Conservation (phyloP, 2,329 filamentous ascomycete genomes). For the Penicillium sp. region DNA sequence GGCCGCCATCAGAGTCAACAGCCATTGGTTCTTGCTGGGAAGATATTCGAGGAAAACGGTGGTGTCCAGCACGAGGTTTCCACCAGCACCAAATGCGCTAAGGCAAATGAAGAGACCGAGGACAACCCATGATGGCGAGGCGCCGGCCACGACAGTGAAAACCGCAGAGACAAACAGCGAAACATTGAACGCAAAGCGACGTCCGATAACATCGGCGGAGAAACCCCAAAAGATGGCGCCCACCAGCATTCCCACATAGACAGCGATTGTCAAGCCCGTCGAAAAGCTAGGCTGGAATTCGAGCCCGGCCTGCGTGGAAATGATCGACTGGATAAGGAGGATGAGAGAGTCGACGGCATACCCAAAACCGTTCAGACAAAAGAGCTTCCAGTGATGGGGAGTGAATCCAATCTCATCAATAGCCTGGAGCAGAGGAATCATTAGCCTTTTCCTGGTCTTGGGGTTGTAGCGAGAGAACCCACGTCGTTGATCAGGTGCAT, state of each 20-base stretch:
- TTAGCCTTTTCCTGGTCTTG: neutral
- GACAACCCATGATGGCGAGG: conserved; percentile 65
- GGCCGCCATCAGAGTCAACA: conserved; percentile 41
- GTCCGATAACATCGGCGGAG: conserved; percentile 66
- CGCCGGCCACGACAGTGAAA: conserved; percentile 66
- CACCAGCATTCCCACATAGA: conserved; percentile 44
- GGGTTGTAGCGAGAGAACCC: conserved; percentile 1
- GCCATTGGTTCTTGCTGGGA: conserved; percentile 62
- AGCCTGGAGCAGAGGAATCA: conserved; percentile 10
- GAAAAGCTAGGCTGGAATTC: conserved; percentile 30
- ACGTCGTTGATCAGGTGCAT: conserved; percentile 41
- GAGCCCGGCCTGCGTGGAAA: conserved; percentile 20
- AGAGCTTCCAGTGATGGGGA: conserved; percentile 59
- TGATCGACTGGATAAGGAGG: conserved; percentile 37
- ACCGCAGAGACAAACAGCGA: conserved; percentile 64
- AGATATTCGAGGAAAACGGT: conserved; percentile 61
- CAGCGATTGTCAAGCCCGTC: conserved; percentile 42
- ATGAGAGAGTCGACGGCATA: conserved; percentile 44
- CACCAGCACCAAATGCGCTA: conserved; percentile 65
- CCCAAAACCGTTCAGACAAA: conserved; percentile 64
- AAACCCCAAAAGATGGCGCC: conserved; percentile 67
- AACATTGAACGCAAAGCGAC: conserved; percentile 68
- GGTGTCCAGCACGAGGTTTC: conserved; percentile 64
- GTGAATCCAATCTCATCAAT: conserved; percentile 64
- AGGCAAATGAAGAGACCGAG: conserved; percentile 65